Evolutionary conservation across 1,139 yeast species (phyloP), one percentile per base, ranked within the genome.

Genomic region (Wickerhamiella infanticola): DNA sequence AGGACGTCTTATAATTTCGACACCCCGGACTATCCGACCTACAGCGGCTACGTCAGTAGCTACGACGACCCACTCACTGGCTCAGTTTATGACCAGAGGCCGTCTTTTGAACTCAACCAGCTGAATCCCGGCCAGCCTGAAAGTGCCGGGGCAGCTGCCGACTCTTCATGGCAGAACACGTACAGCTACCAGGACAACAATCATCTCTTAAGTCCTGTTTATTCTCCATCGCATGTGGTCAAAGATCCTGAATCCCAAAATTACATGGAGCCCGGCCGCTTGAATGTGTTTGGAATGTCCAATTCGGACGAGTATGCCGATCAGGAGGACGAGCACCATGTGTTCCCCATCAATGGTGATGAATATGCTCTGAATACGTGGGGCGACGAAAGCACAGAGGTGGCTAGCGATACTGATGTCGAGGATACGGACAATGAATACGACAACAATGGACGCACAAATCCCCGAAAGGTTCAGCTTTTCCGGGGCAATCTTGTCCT

Each of bases 401-500:
- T 11, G 9, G 33, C 33, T 7, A 50, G n/a, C 48, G 46, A 18
- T 41, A 47, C 7, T 13, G 23, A 38, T 9, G 42, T n/a, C 18
- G 54, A 45, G 33, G 47, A 45, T 5, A 41, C 45, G 43, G 47
- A 23, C 18, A 26, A 29, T 5, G 8, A 9, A 11, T 35, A 9
- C 35, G 13, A 26, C 3, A 46, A 29, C 13, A 23, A 39, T 37
- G 39, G 37, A 7, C 24, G 35, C 27, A 24, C 39, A 35, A 35
- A 18, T 25, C 43, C 31, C 43, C 70, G 56, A 73, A 68, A 54
- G 67, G 79, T 77, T 36, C 67, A 68, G 50, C 65, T 81, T 58
- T 79, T 77, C 53, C 68, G 75, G 49, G 93, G 93, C 35, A 81
- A 81, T 58, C 72, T 81, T 55, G 82, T 82, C 7, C 72, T 81